Percentiles rank a stretch among this genome's conserved stretches.
Evolutionary conservation across 345 rosid species (phyloP).

Genomic region (Euphorbia peplus): DNA sequence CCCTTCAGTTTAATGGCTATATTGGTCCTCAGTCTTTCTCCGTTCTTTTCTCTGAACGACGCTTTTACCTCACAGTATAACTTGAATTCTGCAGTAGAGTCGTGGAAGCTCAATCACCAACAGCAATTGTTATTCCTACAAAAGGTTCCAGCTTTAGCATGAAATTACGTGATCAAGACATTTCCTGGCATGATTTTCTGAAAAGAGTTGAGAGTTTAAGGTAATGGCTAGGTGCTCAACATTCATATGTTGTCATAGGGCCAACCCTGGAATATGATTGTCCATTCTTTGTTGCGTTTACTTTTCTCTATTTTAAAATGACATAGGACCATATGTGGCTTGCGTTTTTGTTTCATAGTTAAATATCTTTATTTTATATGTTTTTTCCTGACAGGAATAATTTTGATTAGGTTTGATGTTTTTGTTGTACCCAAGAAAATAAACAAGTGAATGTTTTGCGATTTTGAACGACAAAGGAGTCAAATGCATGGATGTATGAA

Average conservation of each 20-base stretch:
- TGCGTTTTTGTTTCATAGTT: background rate
- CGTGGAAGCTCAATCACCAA: conserved; percentile 80
- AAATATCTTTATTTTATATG: background rate
- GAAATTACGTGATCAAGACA: conserved; percentile 69
- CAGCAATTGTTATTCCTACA: conserved; percentile 69
- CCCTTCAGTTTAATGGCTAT: conserved; percentile 5
- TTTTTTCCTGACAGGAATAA: too few species aligned
- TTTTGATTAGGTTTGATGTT: background rate
- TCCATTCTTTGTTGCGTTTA: background rate
- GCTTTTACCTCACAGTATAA: conserved; percentile 31
- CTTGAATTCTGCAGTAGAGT: conserved; percentile 73
- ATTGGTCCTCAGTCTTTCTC: conserved; percentile 8
- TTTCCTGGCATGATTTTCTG: conserved; percentile 75
- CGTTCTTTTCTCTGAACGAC: background rate
- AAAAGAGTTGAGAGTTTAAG: conserved; percentile 48
- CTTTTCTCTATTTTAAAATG: background rate
- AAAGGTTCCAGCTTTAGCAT: conserved; percentile 43
- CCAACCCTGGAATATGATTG: background rate
- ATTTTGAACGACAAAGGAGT: background rate
- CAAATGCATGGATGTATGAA: background rate
- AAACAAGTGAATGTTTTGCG: background rate
- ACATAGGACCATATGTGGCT: background rate
- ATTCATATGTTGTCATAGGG: background rate
- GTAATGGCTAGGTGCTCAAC: conserved; percentile 32
- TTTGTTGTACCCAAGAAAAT: conserved; percentile 2